Conservation (phyloP, 768 basidiomycete genomes). For the Mycena capillaripes region DNA sequence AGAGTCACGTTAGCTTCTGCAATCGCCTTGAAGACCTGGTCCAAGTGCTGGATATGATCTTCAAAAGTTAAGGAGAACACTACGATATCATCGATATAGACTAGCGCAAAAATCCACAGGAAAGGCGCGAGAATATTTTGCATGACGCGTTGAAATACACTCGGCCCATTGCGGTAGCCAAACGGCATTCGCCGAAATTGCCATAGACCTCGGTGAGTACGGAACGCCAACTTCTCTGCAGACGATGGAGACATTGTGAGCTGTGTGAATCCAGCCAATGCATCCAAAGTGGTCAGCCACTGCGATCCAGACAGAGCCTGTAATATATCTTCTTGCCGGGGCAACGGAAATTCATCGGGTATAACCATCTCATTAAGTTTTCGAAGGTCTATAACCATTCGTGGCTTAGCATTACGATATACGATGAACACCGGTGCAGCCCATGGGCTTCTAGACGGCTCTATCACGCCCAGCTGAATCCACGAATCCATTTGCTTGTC, state of each 20-base stretch:
- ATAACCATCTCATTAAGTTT: slow-evolving; percentile 38
- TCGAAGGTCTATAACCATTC: slow-evolving; percentile 51
- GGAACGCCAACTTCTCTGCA: slow-evolving; percentile 52
- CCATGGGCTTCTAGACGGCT: slow-evolving; percentile 56
- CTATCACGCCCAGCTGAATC: slow-evolving; percentile 52
- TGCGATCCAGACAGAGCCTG: slow-evolving; percentile 48
- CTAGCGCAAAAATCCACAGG: slow-evolving; percentile 54
- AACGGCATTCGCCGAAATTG: slow-evolving; percentile 61
- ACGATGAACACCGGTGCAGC: slow-evolving; percentile 47
- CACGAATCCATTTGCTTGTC: slow-evolving; percentile 47
- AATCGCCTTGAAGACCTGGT: slow-evolving; percentile 46
- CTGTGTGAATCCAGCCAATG: slow-evolving; percentile 57
- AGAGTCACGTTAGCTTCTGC: slow-evolving; percentile 45
- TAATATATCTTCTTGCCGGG: slow-evolving; percentile 41
- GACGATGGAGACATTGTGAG: slow-evolving; percentile 44
- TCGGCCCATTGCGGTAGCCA: slow-evolving; percentile 50
- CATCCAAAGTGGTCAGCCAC: slow-evolving; percentile 51
- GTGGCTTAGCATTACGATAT: slow-evolving; percentile 53
- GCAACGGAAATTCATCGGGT: slow-evolving; percentile 43
- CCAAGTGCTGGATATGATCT: slow-evolving; percentile 49
- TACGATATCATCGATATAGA: slow-evolving; percentile 60
- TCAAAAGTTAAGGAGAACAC: slow-evolving; percentile 45
- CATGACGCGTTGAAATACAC: slow-evolving; percentile 58
- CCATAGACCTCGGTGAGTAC: slow-evolving; percentile 53
- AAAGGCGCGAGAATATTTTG: slow-evolving; percentile 50